Evolutionary conservation across 306 rosid genomes (phyloP), one percentile per base, ranked within the genome.

Genomic region (Adenanthera pavonina): DNA sequence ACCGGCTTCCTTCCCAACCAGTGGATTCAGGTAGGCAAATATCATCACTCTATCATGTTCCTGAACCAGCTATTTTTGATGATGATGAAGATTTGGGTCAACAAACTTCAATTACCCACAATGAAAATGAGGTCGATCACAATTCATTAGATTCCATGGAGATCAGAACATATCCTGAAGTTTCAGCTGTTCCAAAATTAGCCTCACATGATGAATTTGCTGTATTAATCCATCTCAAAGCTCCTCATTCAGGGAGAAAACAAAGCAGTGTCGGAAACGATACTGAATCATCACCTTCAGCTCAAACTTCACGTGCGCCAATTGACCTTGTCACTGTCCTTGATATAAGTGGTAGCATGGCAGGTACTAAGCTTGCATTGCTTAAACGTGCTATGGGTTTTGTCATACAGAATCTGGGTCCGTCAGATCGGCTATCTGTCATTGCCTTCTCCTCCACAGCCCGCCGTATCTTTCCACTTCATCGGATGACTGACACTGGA

Each of bases 291-390:
- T 66, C 86, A 34, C 82, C 85, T 40, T 25, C 33, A 47, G 76
- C 72, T 84, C 88, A 80, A 80, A 75, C 86, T 34, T 83, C 92
- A 41, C 92, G 97, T 47, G 95, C 96, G 65, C 85, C 99, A 3
- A 90, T 95, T 48, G 99, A 95, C 72, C 96, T 95, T 73, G 97
- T 95, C 67, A 95, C 99, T 0, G 94, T 95, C 73, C 96, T 95
- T 66, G 99, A 95, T 80, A 92, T 95, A 57, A 95, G 99, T 64
- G 99, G 99, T 51, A 95, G 99, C 97, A 95, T 95, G 99, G 87
- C 93, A 64, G 99, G 99, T 43, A 93, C 99, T 36, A 95, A 95
- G 84, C 93, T 95, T 40, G 97, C 96, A 10, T 87, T 95, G 90
- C 86, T 95, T 74, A 95, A 95, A 79, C 96, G 94, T 62, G 99